Evolutionary conservation across 139 green algal genomes (phyloP).

Genomic region (Volvox africanus): DNA sequence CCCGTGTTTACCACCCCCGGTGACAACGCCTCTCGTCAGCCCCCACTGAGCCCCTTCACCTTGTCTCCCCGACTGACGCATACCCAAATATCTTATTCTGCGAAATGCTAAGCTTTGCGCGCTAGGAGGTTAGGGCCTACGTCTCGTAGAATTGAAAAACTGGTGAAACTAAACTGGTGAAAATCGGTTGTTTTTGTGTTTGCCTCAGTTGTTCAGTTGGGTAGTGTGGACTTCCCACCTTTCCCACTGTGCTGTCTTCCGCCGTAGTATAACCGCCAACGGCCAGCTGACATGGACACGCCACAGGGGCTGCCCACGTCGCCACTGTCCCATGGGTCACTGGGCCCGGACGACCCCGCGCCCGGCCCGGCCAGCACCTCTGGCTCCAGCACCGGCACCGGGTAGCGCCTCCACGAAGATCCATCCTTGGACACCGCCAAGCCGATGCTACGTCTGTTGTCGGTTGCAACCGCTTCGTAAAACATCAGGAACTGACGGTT

Average conservation of each 20-base stretch:
- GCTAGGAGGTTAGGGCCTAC: too few species aligned
- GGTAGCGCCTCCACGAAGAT: constrained; percentile 70
- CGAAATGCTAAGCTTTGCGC: too few species aligned
- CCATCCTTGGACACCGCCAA: constrained; percentile 84
- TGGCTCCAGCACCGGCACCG: constrained; percentile 45
- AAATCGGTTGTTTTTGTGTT: background rate
- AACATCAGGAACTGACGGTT: constrained; percentile 89
- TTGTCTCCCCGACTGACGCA: background rate
- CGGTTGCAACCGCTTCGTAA: constrained; percentile 87
- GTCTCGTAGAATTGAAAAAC: too few species aligned
- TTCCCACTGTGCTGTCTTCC: constrained; percentile 44
- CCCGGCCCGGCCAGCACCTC: background rate
- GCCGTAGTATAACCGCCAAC: constrained; percentile 90
- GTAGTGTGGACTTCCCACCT: constrained; percentile 14
- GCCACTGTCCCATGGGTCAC: constrained; percentile 80
- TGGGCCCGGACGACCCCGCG: background rate
- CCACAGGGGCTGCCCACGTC: constrained; percentile 85
- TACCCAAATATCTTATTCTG: background rate
- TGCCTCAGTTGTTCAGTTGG: background rate
- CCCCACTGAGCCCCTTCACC: background rate
- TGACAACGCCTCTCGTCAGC: too few species aligned
- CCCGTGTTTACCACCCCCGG: too few species aligned
- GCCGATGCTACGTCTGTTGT: constrained; percentile 78
- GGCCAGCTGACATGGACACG: constrained; percentile 83
- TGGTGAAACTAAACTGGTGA: too few species aligned